Conservation (phyloP, 192 early-diverging fungal species). For the Mortierella claussenii region DNA sequence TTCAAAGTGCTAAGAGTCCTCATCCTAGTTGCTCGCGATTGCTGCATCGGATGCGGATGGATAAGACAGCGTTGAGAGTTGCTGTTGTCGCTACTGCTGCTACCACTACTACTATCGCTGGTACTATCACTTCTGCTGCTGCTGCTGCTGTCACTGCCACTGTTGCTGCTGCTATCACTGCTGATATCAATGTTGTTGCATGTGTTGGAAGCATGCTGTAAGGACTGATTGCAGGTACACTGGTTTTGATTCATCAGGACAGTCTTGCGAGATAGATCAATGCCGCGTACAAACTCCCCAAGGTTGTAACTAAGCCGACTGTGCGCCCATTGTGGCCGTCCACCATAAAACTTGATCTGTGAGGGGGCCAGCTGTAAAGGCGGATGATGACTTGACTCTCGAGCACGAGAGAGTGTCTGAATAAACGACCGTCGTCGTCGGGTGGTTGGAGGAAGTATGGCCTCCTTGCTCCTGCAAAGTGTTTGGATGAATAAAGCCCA, state of each 20-base stretch:
- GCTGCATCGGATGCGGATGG: neutral
- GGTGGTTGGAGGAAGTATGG: slow-evolving; percentile 25
- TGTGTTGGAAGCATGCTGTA: neutral
- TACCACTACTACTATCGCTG: neutral
- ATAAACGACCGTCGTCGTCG: slow-evolving; percentile 19
- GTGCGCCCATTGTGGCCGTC: neutral
- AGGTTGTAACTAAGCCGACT: slow-evolving; percentile 27
- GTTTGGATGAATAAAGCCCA: slow-evolving; percentile 62
- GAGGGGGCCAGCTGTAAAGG: slow-evolving; percentile 11
- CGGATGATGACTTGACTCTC: slow-evolving; percentile 12
- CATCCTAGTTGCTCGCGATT: too few relatives aligned
- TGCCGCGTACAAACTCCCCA: slow-evolving; percentile 53
- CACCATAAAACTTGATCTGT: slow-evolving; percentile 16
- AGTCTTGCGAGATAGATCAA: slow-evolving; percentile 53
- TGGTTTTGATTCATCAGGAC: neutral
- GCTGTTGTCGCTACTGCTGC: neutral
- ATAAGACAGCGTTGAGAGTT: neutral
- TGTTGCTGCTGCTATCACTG: neutral
- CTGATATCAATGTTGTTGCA: neutral
- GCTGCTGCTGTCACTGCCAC: neutral
- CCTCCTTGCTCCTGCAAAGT: slow-evolving; percentile 24
- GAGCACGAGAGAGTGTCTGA: slow-evolving; percentile 4
- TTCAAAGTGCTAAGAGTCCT: neutral
- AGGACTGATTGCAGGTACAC: neutral
- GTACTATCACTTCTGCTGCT: neutral